Conservation (phyloP, 352 stramenopile genomes). For the Phytophthora crassamura region DNA sequence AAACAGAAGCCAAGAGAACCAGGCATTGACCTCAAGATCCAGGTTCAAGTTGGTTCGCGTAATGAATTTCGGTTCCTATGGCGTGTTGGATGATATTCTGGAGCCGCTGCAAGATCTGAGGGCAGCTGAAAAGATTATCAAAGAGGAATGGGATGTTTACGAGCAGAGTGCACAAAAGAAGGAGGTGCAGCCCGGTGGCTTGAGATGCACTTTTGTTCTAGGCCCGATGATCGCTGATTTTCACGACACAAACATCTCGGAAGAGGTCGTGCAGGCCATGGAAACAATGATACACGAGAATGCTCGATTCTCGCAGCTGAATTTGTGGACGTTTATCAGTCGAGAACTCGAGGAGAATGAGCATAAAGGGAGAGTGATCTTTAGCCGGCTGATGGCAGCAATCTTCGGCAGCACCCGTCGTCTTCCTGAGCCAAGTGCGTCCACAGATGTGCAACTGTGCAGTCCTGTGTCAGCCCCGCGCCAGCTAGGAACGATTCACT, state of each 20-base stretch:
- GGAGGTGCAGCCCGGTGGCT: background rate
- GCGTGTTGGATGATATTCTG: constrained; percentile 5
- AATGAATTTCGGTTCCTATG: constrained; percentile 5
- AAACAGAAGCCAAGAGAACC: background rate
- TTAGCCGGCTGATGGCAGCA: constrained; percentile 7
- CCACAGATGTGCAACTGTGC: background rate
- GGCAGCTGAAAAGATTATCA: no score
- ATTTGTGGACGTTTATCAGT: constrained; percentile 8
- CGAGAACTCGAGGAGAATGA: constrained; percentile 1
- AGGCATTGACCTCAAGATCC: constrained; percentile 14
- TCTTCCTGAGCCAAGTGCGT: background rate
- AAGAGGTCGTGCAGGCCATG: constrained; percentile 1
- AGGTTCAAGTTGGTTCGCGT: constrained; percentile 1
- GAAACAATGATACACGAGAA: constrained; percentile 5
- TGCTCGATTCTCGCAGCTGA: constrained; percentile 13
- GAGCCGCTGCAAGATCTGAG: constrained; percentile 5
- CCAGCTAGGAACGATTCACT: constrained; percentile 1
- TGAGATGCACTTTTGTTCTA: constrained; percentile 28
- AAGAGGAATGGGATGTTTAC: constrained; percentile 11
- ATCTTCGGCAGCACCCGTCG: constrained; percentile 11
- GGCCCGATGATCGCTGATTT: constrained; percentile 24
- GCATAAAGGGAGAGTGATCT: background rate
- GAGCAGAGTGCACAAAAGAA: background rate
- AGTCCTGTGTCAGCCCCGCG: background rate
- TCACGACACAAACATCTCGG: background rate